Base-by-base conservation (phyloP, 2,329 filamentous ascomycete genomes). In the Phyllosticta capitalensis region DNA sequence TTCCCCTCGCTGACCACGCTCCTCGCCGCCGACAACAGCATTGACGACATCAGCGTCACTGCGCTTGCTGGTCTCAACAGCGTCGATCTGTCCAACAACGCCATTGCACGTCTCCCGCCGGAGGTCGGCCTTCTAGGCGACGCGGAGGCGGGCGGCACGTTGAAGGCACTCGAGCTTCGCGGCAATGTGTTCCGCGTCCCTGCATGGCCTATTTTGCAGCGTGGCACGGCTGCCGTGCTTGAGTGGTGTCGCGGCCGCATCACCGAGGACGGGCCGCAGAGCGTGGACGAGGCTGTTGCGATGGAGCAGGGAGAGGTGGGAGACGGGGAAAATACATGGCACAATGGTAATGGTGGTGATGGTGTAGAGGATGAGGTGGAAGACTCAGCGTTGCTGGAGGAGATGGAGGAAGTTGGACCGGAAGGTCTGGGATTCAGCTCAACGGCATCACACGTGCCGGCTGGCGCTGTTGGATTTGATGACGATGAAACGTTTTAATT, bases 101-200 rank as follows among this genome's bases (percentile, higher is more conserved):
- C 92, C 55, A 90, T 97, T 63, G 82, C 83, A n/a, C 83, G 84
- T 53, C 76, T 97, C 14, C 89, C 94, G 62, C 88, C 92, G 0
- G 84, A 86, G 7, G 80, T 97, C 10, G 92, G 92, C 0, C 76
- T 95, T 12, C 78, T 95, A 0, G 85, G 86, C 22, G 86, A 85
- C 1, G 78, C 66, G 63, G 58, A 54, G 17, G 17, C 17, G 14
- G 38, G 38, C 38, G 38, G 38, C 38, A 6, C 6, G 14, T 83
- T 75, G 76, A 88, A 79, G 72, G 82, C 79, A 58, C 76, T 96
- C 9, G 87, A 95, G 54, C 87, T 96, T 3, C 83, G 83, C 26
- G 91, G 91, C 0, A 97, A 97, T 70, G 81, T 85, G 30, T 97
- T 97, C 74, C 81, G 90, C 30, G 90, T 96, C 30, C 92, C 92